Evolutionary conservation across 108 stramenopile species (phyloP), one percentile per base, ranked within the genome.

Genomic region (Cyclotella atomus): DNA sequence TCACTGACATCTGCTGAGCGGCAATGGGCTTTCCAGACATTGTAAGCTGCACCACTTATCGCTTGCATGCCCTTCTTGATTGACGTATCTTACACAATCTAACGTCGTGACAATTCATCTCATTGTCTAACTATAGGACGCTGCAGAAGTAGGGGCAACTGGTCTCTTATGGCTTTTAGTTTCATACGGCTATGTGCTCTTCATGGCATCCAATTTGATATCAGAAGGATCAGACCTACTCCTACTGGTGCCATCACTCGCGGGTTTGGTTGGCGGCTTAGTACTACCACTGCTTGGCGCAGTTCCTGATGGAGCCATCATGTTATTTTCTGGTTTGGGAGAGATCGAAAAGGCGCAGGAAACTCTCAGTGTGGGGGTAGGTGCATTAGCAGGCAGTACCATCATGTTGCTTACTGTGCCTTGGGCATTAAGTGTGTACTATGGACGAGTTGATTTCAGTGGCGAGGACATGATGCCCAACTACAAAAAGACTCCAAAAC

Each of bases 361-460:
- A 62, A 91, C 96, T 17, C 84, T 98, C 5, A 71, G 84, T 12
- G 97, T 98, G 8, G 98, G 97, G 17, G 96, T 99, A 4, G 98
- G 98, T 14, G 97, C 98, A 24, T 83, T 99, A 60, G 98, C 98
- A 0, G 98, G 97, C 25, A 91, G 89, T 23, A 99, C 97, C 28
- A 97, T 98, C 60, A 97, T 99, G 97, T 90, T 99, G 53, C 68
- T 99, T 68, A 99, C 97, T 10, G 84, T 99, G 2, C 97, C 98
- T 10, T 97, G 93, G 90, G 85, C 81, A 30, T 71, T 99, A 20
- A 84, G 91, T 45, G 80, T 96, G 1, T 81, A 80, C n/a, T 86
- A 69, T 6, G 98, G 98, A 16, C 87, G 97, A n/a, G 97, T 99
- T 4, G 88, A 98, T 80, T 81, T 98, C 45, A 80, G 54, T 25